These are phyloP conservation scores for Candida insectorum DNA, from an alignment of 805 yeast species.

Conservation along the genomic window DNA sequence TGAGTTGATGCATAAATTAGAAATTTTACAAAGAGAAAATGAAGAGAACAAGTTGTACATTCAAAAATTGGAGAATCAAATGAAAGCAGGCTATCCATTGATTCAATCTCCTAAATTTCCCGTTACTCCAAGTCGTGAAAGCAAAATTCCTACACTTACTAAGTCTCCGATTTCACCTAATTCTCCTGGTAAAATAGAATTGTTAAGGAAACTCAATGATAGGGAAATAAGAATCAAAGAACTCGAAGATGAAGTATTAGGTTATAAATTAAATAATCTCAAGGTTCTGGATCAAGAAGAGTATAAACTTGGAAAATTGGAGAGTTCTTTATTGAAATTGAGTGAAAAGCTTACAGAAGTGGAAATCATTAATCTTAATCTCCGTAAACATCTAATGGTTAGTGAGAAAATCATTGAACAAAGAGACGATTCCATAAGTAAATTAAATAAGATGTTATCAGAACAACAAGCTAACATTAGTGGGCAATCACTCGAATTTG, in stretches of 20 bases:
- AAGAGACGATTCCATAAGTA: slow-evolving; percentile 54
- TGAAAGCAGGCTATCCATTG: slow-evolving; percentile 12
- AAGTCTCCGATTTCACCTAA: slow-evolving; percentile 7
- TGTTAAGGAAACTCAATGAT: slow-evolving; percentile 20
- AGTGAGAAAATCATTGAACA: slow-evolving; percentile 55
- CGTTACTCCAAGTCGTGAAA: slow-evolving; percentile 10
- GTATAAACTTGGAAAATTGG: slow-evolving; percentile 51
- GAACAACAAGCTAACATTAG: slow-evolving; percentile 49
- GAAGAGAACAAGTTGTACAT: slow-evolving; percentile 29
- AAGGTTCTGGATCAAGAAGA: slow-evolving; percentile 38
- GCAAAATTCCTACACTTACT: slow-evolving; percentile 8
- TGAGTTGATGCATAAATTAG: slow-evolving; percentile 42
- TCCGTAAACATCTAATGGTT: slow-evolving; percentile 54
- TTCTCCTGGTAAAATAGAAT: slow-evolving; percentile 5
- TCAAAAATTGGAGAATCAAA: slow-evolving; percentile 39
- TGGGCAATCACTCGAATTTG: slow-evolving; percentile 49
- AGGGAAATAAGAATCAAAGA: slow-evolving; percentile 28
- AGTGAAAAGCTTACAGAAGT: slow-evolving; percentile 58
- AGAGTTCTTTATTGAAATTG: slow-evolving; percentile 55
- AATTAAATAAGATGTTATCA: slow-evolving; percentile 46
- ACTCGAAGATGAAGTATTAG: slow-evolving; percentile 26
- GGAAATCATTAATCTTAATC: slow-evolving; percentile 55
- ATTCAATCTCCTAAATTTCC: neutral
- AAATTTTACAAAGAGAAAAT: slow-evolving; percentile 32
- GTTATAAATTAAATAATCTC: slow-evolving; percentile 28